A percentile compares a stretch with the other conserved stretches of the same genome.
Evolutionary conservation across 148 eudicot species (phyloP).

Genomic region (Silene uniflora): DNA sequence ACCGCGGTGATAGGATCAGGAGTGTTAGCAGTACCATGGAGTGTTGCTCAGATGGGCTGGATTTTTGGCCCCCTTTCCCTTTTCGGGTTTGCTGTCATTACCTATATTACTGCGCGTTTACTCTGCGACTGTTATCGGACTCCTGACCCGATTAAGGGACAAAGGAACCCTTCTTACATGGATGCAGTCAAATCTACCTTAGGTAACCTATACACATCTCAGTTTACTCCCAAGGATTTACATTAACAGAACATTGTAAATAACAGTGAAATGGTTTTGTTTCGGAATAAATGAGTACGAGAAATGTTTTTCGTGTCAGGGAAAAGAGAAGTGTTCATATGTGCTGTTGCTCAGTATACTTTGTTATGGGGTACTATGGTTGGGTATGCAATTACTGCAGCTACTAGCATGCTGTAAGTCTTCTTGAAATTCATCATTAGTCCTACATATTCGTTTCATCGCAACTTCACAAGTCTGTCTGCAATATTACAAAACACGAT

Average conservation of each 20-base stretch:
- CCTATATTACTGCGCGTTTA: conserved; percentile 26
- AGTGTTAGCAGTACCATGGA: conserved; percentile 41
- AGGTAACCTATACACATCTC: conserved; percentile 16
- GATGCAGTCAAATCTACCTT: conserved; percentile 28
- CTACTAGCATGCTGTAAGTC: conserved; percentile 32
- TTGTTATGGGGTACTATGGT: conserved; percentile 34
- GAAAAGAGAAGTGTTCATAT: conserved; percentile 23
- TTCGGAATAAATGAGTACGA: not conserved
- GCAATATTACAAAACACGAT: not conserved
- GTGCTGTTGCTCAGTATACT: conserved; percentile 28
- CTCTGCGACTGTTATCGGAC: conserved; percentile 36
- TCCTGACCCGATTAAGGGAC: conserved; percentile 31
- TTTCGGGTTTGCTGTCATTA: conserved; percentile 29
- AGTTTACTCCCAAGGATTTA: too few species aligned
- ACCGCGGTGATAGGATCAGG: conserved; percentile 42
- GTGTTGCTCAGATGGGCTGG: conserved; percentile 42
- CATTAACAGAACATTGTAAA: not conserved
- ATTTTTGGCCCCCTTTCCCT: conserved; percentile 31
- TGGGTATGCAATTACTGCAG: conserved; percentile 32
- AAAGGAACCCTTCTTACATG: conserved; percentile 28
- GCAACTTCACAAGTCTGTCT: not conserved
- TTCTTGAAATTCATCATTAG: not conserved
- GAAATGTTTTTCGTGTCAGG: conserved; percentile 7
- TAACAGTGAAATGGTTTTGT: not conserved
- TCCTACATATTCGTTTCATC: not conserved